Conservation (phyloP, 2,329 filamentous ascomycete genomes). For the Pyricularia grisea region DNA sequence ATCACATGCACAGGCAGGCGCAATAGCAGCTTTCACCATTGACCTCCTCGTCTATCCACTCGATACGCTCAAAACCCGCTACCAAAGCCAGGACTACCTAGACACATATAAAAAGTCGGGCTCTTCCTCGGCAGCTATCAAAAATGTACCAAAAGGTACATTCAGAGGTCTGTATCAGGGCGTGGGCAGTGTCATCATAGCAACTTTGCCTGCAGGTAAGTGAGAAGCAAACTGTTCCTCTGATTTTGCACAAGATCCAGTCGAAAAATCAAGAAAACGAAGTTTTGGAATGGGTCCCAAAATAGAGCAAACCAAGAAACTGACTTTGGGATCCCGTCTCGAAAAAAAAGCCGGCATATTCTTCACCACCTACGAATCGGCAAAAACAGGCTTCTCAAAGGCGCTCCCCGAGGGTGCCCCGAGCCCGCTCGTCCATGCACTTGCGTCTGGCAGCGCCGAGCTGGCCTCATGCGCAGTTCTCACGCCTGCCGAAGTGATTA, state of each 20-base stretch:
- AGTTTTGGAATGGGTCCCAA: neutral
- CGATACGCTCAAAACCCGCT: conserved; percentile 81
- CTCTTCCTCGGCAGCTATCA: conserved; percentile 35
- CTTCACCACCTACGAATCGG: conserved; percentile 80
- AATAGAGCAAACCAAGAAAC: neutral
- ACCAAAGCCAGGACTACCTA: conserved; percentile 70
- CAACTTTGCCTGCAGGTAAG: conserved; percentile 77
- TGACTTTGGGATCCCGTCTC: neutral
- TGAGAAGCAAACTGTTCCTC: neutral
- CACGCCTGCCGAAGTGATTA: conserved; percentile 82
- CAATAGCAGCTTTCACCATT: conserved; percentile 75
- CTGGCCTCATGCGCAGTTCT: conserved; percentile 79
- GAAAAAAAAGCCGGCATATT: conserved; percentile 57
- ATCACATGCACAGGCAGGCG: conserved; percentile 54
- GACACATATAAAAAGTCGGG: conserved; percentile 46
- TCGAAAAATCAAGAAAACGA: neutral
- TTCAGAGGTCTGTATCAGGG: conserved; percentile 79
- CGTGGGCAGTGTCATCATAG: conserved; percentile 73
- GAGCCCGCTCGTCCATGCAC: conserved; percentile 59
- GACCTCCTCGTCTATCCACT: conserved; percentile 81
- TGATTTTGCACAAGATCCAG: neutral
- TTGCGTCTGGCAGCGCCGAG: conserved; percentile 69
- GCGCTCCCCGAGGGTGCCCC: conserved; percentile 43
- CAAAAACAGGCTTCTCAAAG: conserved; percentile 53
- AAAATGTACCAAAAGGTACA: conserved; percentile 23